Conservation (phyloP, 2,329 filamentous ascomycete species). For the Clonostachys chloroleuca region DNA sequence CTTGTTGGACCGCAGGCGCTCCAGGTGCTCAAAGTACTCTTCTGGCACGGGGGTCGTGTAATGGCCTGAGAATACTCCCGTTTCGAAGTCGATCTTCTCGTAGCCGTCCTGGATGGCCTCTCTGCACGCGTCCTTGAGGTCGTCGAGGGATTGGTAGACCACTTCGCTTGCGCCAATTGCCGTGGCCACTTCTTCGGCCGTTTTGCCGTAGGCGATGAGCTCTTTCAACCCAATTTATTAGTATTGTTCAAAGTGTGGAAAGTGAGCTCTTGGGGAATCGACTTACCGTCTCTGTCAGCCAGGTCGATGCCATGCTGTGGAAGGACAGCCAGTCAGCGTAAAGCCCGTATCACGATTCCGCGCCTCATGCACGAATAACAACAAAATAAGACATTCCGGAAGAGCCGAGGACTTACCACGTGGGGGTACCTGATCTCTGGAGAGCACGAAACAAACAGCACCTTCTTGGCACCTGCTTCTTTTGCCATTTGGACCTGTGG, state of each 20-base stretch:
- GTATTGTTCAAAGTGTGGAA: not conserved
- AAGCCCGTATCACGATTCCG: not conserved
- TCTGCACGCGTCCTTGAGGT: conserved; percentile 75
- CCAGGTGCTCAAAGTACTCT: conserved; percentile 79
- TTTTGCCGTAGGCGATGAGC: conserved; percentile 34
- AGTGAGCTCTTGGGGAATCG: not conserved
- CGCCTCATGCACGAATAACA: too few relatives aligned
- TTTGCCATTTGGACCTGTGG: conserved; percentile 61
- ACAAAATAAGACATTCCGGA: too few relatives aligned
- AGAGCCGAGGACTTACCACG: conserved; percentile 56
- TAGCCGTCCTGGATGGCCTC: conserved; percentile 59
- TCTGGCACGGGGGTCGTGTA: conserved; percentile 78
- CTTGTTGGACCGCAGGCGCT: conserved; percentile 39
- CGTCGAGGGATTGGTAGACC: conserved; percentile 57
- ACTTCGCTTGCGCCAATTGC: conserved; percentile 47
- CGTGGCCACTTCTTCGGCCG: conserved; percentile 30
- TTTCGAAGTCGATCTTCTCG: conserved; percentile 66
- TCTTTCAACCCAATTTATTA: conserved; percentile 14
- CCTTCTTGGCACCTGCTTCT: conserved; percentile 76
- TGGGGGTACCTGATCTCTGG: conserved; percentile 83
- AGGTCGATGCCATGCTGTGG: conserved; percentile 41
- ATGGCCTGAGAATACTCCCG: conserved; percentile 86
- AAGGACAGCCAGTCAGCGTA: not conserved
- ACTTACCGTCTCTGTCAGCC: conserved; percentile 27
- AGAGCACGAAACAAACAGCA: conserved; percentile 79